These are phyloP conservation scores for Fusarium xylarioides DNA, from an alignment of 2,329 filamentous ascomycete genomes.

Conservation along the genomic window DNA sequence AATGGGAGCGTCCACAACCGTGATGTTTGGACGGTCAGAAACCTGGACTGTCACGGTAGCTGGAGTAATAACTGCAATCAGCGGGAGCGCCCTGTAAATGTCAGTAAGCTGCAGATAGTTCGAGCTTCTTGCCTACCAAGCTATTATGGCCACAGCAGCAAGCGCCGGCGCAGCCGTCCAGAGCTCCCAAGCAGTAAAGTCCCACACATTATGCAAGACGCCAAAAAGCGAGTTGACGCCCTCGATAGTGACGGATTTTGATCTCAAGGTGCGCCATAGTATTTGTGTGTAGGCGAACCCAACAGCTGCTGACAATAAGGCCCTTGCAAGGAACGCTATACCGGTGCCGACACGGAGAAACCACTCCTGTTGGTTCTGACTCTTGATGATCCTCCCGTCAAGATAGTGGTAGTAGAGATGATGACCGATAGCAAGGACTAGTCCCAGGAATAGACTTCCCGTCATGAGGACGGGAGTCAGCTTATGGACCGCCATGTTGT, in stretches of 20 bases:
- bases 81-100: fast-evolving
- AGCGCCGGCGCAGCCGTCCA: background rate
- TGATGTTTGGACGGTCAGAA: background rate
- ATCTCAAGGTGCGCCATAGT: background rate
- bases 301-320: background rate
- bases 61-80: background rate
- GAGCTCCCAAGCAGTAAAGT: background rate
- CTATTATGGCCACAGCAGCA: background rate
- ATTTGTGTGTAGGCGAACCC: slow-evolving; percentile 13
- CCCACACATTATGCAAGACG: background rate
- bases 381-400: background rate
- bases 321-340: background rate
- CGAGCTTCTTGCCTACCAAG: background rate
- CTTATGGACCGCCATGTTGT: background rate
- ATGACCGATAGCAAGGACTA: background rate
- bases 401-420: slow-evolving; percentile 9
- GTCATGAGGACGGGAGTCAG: slow-evolving; percentile 1
- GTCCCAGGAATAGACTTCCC: background rate
- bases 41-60: background rate
- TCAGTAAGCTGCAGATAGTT: fast-evolving
- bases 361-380: slow-evolving; percentile 16
- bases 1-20: background rate
- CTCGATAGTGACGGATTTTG: background rate
- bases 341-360: slow-evolving; percentile 11
- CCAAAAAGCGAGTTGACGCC: slow-evolving; percentile 6